Evolutionary conservation across 2,329 filamentous ascomycete genomes (phyloP).

Genomic region (Nemania sp.): DNA sequence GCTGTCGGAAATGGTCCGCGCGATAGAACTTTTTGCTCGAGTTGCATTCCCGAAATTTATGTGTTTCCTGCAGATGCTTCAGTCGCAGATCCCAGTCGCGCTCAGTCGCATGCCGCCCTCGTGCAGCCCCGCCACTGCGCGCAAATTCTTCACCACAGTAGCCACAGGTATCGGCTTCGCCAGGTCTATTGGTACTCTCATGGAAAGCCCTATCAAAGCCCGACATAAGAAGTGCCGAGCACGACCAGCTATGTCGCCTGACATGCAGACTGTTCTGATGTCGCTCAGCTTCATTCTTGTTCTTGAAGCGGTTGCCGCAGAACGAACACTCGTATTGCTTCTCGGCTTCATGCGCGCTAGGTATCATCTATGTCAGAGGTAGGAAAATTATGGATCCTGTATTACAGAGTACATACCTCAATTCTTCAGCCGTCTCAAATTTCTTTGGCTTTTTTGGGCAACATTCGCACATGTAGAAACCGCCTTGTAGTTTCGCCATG

Average conservation of each 20-base stretch:
- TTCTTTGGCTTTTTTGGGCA: constrained; percentile 98
- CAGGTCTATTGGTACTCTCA: constrained; percentile 75
- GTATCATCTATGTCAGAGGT: constrained; percentile 44
- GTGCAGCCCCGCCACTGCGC: constrained; percentile 60
- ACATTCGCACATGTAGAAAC: constrained; percentile 83
- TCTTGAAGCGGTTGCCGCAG: constrained; percentile 96
- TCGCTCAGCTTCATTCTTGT: constrained; percentile 97
- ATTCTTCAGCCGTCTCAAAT: constrained; percentile 85
- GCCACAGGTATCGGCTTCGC: constrained; percentile 84
- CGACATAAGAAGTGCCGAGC: constrained; percentile 77
- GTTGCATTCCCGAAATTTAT: constrained; percentile 99
- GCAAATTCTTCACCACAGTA: constrained; percentile 94
- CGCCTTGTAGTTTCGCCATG: constrained; percentile 62
- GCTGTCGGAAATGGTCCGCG: constrained; percentile 97
- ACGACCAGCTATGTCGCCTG: constrained; percentile 95
- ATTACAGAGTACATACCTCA: constrained; percentile 71
- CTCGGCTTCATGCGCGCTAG: constrained; percentile 87
- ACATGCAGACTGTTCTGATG: constrained; percentile 96
- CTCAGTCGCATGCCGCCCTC: constrained; percentile 70
- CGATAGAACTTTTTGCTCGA: constrained; percentile 98
- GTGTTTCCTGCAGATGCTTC: constrained; percentile 87
- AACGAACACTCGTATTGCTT: constrained; percentile 96
- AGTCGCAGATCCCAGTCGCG: constrained; percentile 90
- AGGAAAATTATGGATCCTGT: neutral
- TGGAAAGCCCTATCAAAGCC: constrained; percentile 87